phyloP scores from a whole-genome alignment of 495 filamentous ascomycete species.

The Penicillium paradoxum region DNA sequence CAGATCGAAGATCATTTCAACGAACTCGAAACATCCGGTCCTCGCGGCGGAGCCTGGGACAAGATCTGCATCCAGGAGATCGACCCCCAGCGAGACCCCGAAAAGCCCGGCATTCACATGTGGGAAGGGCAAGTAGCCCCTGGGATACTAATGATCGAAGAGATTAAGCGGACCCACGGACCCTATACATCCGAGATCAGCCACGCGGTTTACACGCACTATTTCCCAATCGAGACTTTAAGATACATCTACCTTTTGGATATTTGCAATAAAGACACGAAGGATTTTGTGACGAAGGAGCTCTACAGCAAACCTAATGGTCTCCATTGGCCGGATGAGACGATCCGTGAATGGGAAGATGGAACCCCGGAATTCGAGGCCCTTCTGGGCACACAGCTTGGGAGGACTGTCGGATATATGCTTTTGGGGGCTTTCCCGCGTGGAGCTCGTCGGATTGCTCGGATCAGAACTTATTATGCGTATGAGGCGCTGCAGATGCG shows the following conservation, averaged over 20 bases:
- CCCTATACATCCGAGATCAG: neutral
- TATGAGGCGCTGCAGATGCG: neutral
- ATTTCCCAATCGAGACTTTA: neutral
- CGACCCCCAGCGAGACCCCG: neutral
- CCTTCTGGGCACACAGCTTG: neutral
- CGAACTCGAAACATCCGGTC: neutral
- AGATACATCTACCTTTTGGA: neutral
- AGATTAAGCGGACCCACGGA: neutral
- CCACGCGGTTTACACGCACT: neutral
- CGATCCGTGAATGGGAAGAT: neutral
- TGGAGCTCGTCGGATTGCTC: conserved; percentile 1
- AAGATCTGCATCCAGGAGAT: neutral
- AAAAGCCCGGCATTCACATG: neutral
- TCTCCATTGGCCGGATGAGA: neutral
- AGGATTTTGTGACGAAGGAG: neutral
- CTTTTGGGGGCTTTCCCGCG: conserved; percentile 1
- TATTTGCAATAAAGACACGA: neutral
- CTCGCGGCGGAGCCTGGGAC: neutral
- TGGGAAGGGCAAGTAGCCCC: neutral
- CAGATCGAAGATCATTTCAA: neutral
- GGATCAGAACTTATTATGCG: neutral
- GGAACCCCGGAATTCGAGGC: neutral
- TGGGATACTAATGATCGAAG: neutral
- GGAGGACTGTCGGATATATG: neutral
- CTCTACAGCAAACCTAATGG: neutral